Evolutionary conservation across 306 rosid genomes (phyloP), one percentile per base, ranked within the genome.

Genomic region (Lathyrus sativus): DNA sequence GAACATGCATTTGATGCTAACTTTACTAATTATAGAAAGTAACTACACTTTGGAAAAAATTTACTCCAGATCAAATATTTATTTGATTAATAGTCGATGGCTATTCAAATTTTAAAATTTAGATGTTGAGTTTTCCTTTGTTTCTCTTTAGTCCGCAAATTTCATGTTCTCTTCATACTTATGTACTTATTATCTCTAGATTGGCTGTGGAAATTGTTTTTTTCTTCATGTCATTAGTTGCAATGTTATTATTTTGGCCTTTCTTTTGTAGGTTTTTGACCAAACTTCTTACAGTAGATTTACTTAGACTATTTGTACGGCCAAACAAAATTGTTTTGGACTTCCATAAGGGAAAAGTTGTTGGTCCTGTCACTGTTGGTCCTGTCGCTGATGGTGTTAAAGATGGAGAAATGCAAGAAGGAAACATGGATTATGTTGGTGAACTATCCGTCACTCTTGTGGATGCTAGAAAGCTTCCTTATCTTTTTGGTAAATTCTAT

Each of bases 311-410:
- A 66, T 95, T 95, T 79, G 99, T 95, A 13, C 99, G 99, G n/a
- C 99, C 99, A 13, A 90, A 95, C 77, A 90, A 85, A 89, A 95
- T 88, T 73, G 95, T 95, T 83, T 85, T 95, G 72, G 99, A 95
- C 78, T 90, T 95, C 67, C 95, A 90, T 76, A 90, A 87, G 68
- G 96, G 84, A 81, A 88, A 86, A 83, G 95, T 92, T 12, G 95
- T 95, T 63, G 97, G 99, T 63, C 99, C 99, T 9, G 81, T 90
- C 41, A 74, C 87, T 50, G 39, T 7, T 68, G 87, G 65, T 72
- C 58, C 99, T 6, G 81, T 90, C 41, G 78, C 85, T 55, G 39
- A 11, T 65, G 85, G 65, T 76, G 67, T 82, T 68, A 95, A 95
- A 82, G 75, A 97, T 33, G 95, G 99, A 69, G 95, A 88, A 71